Base-by-base conservation (phyloP, 768 basidiomycete genomes). In the Auriscalpium vulgare region DNA sequence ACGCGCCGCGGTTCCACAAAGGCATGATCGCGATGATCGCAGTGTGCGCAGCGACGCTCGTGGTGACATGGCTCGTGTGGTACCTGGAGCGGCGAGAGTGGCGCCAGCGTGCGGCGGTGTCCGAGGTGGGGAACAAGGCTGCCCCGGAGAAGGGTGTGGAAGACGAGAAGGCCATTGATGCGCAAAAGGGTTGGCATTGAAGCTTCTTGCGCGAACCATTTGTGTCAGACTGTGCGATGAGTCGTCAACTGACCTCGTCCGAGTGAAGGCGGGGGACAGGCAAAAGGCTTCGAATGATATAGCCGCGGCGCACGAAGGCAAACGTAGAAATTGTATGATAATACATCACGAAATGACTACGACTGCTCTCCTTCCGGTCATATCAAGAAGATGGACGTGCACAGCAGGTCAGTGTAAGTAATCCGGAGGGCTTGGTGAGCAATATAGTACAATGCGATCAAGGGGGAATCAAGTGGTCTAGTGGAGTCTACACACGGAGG, bases 1-100 rank as follows among this genome's bases (percentile, higher is more conserved):
- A 87, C 51, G 85, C 84, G 5, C 86, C 87, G 5, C 69, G 70
- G 23, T 88, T 88, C 68, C 74, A 65, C 16, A 87, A 80, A 56
- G 87, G 85, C 19, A 82, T 85, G 81, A 81, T 82, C 60, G 79
- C 84, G 10, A 84, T 86, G 82, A 74, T 86, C 37, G 79, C 78
- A 47, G 76, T 75, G 0, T 78, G 78, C 45, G 68, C 74, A 23
- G 81, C 80, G n/a, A 84, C 85, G 10, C 67, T 85, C 14, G 69
- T 57, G 7, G 73, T 77, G 34, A 85, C 83, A 3, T 79, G 72
- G 70, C 43, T 80, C 11, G 83, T 84, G 50, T 83, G 80, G 75
- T 74, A 73, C 56, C 62, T 84, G 11, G 82, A 86, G 56, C 65
- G 54, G 47, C 66, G 75, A 45, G 76, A 76, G 44, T 62, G 53